Evolutionary conservation across 768 basidiomycete species (phyloP).

Genomic region (Mycena polygramma): DNA sequence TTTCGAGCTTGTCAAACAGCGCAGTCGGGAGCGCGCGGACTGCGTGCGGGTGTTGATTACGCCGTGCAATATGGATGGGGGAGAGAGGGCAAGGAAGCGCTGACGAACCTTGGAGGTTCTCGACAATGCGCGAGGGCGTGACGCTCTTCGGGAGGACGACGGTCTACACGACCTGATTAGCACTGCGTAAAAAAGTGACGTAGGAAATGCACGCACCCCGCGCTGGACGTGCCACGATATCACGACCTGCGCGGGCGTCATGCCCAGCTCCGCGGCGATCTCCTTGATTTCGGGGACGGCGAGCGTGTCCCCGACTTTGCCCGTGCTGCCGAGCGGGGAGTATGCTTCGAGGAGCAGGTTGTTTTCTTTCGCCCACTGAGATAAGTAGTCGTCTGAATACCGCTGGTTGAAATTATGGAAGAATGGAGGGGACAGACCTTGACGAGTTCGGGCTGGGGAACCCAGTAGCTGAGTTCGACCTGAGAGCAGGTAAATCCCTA

Average conservation of each 20-base stretch:
- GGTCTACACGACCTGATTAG: conserved; percentile 56
- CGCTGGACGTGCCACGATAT: conserved; percentile 85
- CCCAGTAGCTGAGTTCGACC: conserved; percentile 83
- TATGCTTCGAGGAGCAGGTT: conserved; percentile 79
- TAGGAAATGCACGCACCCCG: conserved; percentile 62
- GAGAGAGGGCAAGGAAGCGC: neutral
- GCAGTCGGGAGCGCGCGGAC: conserved; percentile 54
- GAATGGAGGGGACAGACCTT: conserved; percentile 55
- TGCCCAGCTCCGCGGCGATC: conserved; percentile 72
- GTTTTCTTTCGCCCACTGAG: conserved; percentile 76
- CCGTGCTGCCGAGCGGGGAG: conserved; percentile 78
- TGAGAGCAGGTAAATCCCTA: conserved; percentile 8
- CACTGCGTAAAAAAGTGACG: neutral
- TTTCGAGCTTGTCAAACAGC: conserved; percentile 61
- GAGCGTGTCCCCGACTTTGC: conserved; percentile 69
- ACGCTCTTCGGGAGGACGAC: conserved; percentile 85
- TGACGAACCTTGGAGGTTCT: conserved; percentile 74
- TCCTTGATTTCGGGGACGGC: conserved; percentile 70
- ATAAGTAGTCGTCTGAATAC: neutral
- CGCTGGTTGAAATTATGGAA: neutral
- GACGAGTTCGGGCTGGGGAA: conserved; percentile 83
- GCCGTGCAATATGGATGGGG: neutral
- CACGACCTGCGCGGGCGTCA: conserved; percentile 82
- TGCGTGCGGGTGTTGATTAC: conserved; percentile 27
- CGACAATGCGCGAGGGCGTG: conserved; percentile 72